phyloP scores from a whole-genome alignment of 2,329 filamentous ascomycete species.

The Elsinoe necatrix region DNA sequence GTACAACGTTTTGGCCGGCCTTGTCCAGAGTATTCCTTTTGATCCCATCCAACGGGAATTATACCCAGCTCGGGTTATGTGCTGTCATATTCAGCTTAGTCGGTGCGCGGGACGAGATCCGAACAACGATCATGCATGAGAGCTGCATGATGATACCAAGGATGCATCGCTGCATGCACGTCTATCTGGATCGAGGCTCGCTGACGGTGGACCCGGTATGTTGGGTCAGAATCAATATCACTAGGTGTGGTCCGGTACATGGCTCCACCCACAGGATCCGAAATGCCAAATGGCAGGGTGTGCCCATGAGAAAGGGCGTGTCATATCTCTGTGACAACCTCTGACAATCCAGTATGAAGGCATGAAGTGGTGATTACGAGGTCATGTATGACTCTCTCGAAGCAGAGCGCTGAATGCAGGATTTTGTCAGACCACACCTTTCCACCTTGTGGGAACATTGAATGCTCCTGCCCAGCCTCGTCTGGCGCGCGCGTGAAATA shows the following conservation, averaged over 20 bases:
- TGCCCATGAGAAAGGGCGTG: neutral
- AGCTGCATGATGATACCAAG: neutral
- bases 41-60: neutral
- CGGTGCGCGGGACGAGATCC: slow-evolving; percentile 1
- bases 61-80: slow-evolving; percentile 3
- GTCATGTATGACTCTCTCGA: neutral
- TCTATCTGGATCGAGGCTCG: slow-evolving; percentile 4
- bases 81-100: neutral
- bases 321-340: slow-evolving; percentile 4
- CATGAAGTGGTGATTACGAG: neutral
- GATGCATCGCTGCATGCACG: slow-evolving; percentile 6
- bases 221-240: slow-evolving; percentile 1
- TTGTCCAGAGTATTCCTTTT: neutral
- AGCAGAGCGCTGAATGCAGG: neutral
- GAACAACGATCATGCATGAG: slow-evolving; percentile 10
- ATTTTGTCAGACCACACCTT: neutral
- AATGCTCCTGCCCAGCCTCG: neutral
- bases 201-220: neutral
- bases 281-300: neutral
- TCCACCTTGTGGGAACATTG: neutral
- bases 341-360: neutral
- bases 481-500: slow-evolving; percentile 2
- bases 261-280: neutral
- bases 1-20: neutral
- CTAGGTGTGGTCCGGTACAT: neutral